Percentiles rank a stretch among this genome's conserved stretches.
These are phyloP conservation scores for Cordia subcordata DNA, from an alignment of 257 asterid species.

Conservation along the genomic window DNA sequence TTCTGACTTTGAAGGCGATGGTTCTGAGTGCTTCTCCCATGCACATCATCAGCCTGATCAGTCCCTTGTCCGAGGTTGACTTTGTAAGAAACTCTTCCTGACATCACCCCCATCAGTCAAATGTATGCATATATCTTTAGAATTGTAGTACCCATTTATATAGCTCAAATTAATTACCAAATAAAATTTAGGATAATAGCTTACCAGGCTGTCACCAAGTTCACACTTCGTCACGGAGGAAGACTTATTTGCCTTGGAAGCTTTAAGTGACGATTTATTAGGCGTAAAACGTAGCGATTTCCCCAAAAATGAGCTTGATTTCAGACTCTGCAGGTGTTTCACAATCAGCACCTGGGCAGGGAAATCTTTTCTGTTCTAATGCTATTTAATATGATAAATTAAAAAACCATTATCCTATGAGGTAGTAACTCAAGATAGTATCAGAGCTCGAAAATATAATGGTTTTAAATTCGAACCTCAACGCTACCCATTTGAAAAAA, in stretches of 20 bases:
- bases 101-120: background rate
- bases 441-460: too few species aligned
- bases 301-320: constrained; percentile 78
- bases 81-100: constrained; percentile 90
- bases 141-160: background rate
- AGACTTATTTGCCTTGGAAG: constrained; percentile 42
- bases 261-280: constrained; percentile 50
- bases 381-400: too few species aligned
- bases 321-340: constrained; percentile 50
- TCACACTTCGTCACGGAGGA: constrained; percentile 69
- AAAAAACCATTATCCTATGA: too few species aligned
- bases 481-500: too few species aligned
- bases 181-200: too few species aligned
- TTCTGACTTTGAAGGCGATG: constrained; percentile 87
- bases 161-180: too few species aligned
- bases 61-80: constrained; percentile 75
- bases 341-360: background rate
- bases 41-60: constrained; percentile 79
- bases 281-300: constrained; percentile 53
- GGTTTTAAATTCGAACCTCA: too few species aligned
- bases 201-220: constrained; percentile 91
- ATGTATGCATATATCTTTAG: background rate
- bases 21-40: constrained; percentile 97
- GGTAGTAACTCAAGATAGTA: too few species aligned
- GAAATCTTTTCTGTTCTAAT: background rate